Evolutionary conservation across 2,329 filamentous ascomycete genomes (phyloP).

Genomic region (Aspergillus costaricaensis): DNA sequence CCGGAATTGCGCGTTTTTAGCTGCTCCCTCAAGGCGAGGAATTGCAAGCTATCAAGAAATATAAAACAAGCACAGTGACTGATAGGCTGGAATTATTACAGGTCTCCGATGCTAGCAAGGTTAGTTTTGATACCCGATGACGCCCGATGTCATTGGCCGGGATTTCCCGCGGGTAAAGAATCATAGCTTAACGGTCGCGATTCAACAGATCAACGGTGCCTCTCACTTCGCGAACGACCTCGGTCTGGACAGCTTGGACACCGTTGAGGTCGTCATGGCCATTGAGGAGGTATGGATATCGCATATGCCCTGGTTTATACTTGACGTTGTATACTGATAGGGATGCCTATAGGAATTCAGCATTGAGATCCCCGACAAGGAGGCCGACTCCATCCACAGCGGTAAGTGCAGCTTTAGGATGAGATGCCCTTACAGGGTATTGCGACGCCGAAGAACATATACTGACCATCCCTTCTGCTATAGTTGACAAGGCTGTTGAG

Average conservation of each 20-base stretch:
- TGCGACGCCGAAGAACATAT: conserved; percentile 7
- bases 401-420: conserved; percentile 59
- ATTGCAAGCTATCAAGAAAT: not conserved
- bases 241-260: conserved; percentile 94
- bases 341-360: conserved; percentile 64
- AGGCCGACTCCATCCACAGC: conserved; percentile 90
- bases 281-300: conserved; percentile 79
- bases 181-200: conserved; percentile 26
- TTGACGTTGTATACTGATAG: conserved; percentile 15
- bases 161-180: conserved; percentile 5
- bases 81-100: conserved; percentile 20
- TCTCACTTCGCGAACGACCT: conserved; percentile 98
- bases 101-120: conserved; percentile 45
- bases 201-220: conserved; percentile 70
- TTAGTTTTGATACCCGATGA: conserved; percentile 23
- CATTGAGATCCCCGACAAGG: conserved; percentile 98
- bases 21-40: not conserved
- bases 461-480: conserved; percentile 21
- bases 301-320: conserved; percentile 11
- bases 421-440: not conserved
- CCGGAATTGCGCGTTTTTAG: conserved; percentile 10
- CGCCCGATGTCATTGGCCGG: not conserved
- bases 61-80: conserved; percentile 2
- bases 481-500: conserved; percentile 91
- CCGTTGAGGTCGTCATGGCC: conserved; percentile 99